These are phyloP conservation scores for Ochromonas danica DNA, from an alignment of 108 stramenopile genomes.

Conservation along the genomic window DNA sequence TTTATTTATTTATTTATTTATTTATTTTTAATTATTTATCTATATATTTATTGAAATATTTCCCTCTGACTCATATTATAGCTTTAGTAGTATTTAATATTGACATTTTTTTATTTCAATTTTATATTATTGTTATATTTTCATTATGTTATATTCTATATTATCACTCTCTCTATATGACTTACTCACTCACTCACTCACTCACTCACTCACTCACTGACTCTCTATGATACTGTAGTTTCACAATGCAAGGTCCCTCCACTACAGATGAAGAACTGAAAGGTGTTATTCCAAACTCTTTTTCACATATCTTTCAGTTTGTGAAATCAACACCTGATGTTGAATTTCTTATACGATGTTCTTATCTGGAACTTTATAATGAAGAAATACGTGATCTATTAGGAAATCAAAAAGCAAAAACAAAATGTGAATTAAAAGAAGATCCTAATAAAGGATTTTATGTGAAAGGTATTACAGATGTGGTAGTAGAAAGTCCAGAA, in stretches of 20 bases:
- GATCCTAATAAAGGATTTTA: constrained; percentile 61
- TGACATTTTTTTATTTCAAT: no score
- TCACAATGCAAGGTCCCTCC: constrained; percentile 57
- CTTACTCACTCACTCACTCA: no score
- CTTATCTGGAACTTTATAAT: constrained; percentile 68
- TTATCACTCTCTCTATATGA: constrained; percentile 49
- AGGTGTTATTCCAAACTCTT: constrained; percentile 64
- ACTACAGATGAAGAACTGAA: constrained; percentile 50
- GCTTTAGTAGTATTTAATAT: no score
- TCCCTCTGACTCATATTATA: no score
- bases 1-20: not conserved
- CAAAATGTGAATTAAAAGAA: constrained; percentile 61
- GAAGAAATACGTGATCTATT: constrained; percentile 67
- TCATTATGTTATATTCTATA: not conserved
- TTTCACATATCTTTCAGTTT: constrained; percentile 62
- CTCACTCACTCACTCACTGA: not conserved
- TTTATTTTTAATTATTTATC: not conserved
- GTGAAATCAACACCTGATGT: constrained; percentile 43
- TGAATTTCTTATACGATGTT: constrained; percentile 66
- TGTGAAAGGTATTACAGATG: constrained; percentile 55
- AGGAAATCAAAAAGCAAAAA: constrained; percentile 33
- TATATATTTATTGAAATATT: not conserved
- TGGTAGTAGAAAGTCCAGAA: constrained; percentile 50
- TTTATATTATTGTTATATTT: no score
- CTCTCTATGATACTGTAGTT: not conserved